Conservation (phyloP, 2,329 filamentous ascomycete genomes). For the Cordyceps cicadae region DNA sequence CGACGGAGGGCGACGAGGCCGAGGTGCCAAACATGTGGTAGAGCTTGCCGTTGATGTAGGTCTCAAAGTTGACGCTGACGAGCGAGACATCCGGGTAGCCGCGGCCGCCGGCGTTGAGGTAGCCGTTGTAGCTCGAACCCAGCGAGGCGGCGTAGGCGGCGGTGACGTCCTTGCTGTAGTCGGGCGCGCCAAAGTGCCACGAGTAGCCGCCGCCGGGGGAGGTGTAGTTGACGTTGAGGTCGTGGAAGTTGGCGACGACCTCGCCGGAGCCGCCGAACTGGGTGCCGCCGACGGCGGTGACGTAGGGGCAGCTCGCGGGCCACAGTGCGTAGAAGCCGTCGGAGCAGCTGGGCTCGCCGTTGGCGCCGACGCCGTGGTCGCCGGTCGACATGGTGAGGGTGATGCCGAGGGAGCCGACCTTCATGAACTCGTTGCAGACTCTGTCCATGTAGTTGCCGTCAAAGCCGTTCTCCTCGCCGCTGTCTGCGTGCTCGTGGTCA, state of each 20-base stretch:
- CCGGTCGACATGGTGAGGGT: constrained; percentile 37
- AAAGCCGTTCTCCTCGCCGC: constrained; percentile 39
- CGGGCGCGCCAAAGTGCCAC: not conserved
- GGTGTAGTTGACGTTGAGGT: not conserved
- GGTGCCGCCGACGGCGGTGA: constrained; percentile 46
- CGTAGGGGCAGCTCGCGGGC: constrained; percentile 34
- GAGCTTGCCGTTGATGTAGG: not conserved
- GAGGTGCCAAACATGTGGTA: not conserved
- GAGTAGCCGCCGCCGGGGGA: constrained; percentile 8
- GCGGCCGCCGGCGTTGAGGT: constrained; percentile 4
- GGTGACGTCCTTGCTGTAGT: not conserved
- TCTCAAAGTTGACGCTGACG: not conserved
- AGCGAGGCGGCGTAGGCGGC: not conserved
- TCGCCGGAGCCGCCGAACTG: not conserved
- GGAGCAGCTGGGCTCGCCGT: constrained; percentile 11
- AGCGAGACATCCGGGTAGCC: constrained; percentile 9
- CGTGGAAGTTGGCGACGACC: not conserved
- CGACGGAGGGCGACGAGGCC: not conserved
- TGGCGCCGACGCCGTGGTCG: constrained; percentile 18
- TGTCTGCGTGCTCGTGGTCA: constrained; percentile 28
- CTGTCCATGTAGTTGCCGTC: constrained; percentile 22
- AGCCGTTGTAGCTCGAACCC: not conserved
- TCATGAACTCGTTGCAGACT: constrained; percentile 49
- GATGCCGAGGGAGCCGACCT: constrained; percentile 43
- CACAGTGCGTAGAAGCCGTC: constrained; percentile 27